Evolutionary conservation across 345 rosid species (phyloP).

Genomic region (Rhizophora mangle): DNA sequence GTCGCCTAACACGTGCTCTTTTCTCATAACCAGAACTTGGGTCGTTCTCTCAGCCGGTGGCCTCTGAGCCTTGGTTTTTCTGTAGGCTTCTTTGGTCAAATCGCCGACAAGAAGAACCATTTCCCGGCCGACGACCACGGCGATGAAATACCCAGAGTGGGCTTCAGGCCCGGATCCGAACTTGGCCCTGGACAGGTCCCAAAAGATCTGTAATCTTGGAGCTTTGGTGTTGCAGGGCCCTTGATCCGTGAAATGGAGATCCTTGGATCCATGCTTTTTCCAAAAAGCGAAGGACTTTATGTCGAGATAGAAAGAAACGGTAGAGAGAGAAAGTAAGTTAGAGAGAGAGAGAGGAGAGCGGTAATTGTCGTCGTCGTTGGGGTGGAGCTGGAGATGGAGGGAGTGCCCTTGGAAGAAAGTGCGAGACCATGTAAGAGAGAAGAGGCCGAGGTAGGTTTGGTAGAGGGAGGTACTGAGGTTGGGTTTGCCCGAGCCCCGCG

Average conservation of each 20-base stretch:
- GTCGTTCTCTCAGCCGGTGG: conserved; percentile 13
- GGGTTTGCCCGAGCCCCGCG: conserved; percentile 40
- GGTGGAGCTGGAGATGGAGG: conserved; percentile 68
- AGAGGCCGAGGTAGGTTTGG: conserved; percentile 71
- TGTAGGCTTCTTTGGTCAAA: conserved; percentile 50
- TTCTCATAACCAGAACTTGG: conserved; percentile 61
- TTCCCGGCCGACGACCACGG: conserved; percentile 67
- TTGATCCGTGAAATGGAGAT: conserved; percentile 18
- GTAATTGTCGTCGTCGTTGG: conserved; percentile 33
- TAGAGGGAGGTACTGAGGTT: conserved; percentile 66
- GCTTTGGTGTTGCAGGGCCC: background rate
- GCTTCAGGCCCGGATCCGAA: conserved; percentile 89
- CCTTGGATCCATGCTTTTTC: conserved; percentile 72
- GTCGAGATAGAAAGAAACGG: conserved; percentile 63
- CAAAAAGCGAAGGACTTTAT: conserved; percentile 71
- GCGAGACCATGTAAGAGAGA: conserved; percentile 83
- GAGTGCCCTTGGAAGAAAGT: conserved; percentile 66
- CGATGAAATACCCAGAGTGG: conserved; percentile 68
- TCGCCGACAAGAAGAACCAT: conserved; percentile 77
- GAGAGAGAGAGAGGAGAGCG: conserved; percentile 45
- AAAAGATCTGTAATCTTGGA: conserved; percentile 48
- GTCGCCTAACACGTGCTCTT: conserved; percentile 75
- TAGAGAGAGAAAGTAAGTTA: conserved; percentile 42
- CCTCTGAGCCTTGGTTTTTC: conserved; percentile 44
- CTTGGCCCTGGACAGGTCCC: conserved; percentile 76